Conservation (phyloP, 2,329 filamentous ascomycete genomes). For the Chalaropsis thielavioides region DNA sequence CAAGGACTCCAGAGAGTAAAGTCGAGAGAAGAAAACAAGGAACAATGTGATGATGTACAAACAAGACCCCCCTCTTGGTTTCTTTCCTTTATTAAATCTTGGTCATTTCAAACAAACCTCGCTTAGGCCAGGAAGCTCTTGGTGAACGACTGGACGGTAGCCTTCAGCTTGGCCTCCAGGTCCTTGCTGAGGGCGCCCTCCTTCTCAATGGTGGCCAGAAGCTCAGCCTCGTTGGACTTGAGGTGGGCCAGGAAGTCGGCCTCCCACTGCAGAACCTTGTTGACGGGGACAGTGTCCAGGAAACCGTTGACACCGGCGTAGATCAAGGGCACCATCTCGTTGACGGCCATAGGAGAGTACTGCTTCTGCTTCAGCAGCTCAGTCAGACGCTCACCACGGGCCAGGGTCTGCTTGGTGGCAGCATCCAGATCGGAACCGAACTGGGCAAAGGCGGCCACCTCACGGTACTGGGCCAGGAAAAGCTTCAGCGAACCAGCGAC, state of each 20-base stretch:
- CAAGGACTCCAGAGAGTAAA: slow-evolving; percentile 47
- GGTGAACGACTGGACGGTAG: slow-evolving; percentile 66
- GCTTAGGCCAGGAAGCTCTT: slow-evolving; percentile 68
- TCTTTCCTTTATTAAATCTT: slow-evolving; percentile 21
- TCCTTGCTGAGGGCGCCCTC: slow-evolving; percentile 96
- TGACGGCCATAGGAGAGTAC: slow-evolving; percentile 95
- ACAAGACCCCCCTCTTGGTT: slow-evolving; percentile 27
- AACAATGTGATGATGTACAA: slow-evolving; percentile 32
- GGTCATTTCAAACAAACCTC: slow-evolving; percentile 11
- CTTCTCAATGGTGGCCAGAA: slow-evolving; percentile 80
- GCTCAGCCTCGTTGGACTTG: slow-evolving; percentile 73
- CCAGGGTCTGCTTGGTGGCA: slow-evolving; percentile 95
- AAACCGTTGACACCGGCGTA: slow-evolving; percentile 97
- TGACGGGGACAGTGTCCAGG: slow-evolving; percentile 77
- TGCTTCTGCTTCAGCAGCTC: slow-evolving; percentile 99
- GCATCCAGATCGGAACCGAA: slow-evolving; percentile 99
- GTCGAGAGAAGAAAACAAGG: slow-evolving; percentile 32
- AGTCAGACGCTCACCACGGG: slow-evolving; percentile 95
- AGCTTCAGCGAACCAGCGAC: slow-evolving; percentile 99
- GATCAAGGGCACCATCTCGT: slow-evolving; percentile 99
- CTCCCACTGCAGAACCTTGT: slow-evolving; percentile 90
- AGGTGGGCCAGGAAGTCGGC: slow-evolving; percentile 84
- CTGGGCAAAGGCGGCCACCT: slow-evolving; percentile 97
- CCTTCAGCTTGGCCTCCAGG: slow-evolving; percentile 66
- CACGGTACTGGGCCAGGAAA: slow-evolving; percentile 99